Percentiles rank a stretch among this genome's conserved stretches.
Conservation (phyloP, 495 filamentous ascomycete genomes). For the Viridothelium virens region DNA sequence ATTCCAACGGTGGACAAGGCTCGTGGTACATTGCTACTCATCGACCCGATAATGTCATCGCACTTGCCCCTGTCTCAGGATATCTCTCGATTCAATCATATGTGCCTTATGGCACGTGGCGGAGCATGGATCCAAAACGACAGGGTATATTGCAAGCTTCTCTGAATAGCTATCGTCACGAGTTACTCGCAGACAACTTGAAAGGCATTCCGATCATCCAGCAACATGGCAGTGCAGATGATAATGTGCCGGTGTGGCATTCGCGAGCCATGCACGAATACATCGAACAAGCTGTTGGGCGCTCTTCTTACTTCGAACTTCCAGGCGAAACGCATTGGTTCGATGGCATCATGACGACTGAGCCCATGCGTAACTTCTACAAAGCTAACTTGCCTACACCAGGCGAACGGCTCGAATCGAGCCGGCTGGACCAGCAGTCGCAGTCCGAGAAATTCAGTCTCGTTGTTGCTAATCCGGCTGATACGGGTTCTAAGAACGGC, state of each 20-base stretch:
- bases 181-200: constrained; percentile 46
- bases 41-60: constrained; percentile 50
- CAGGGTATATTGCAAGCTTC: constrained; percentile 40
- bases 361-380: constrained; percentile 41
- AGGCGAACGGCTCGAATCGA: constrained; percentile 9
- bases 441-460: constrained; percentile 38
- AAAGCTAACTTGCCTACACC: constrained; percentile 21
- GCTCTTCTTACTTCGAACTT: constrained; percentile 46
- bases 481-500: constrained; percentile 45
- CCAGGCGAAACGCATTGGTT: constrained; percentile 47
- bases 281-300: constrained; percentile 36
- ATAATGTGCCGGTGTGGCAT: constrained; percentile 54
- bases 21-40: constrained; percentile 53
- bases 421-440: not conserved
- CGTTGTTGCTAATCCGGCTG: constrained; percentile 43
- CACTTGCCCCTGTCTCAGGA: constrained; percentile 49
- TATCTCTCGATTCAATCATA: constrained; percentile 56
- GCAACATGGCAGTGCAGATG: constrained; percentile 50
- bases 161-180: constrained; percentile 47
- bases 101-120: constrained; percentile 53
- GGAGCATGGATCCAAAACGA: constrained; percentile 43
- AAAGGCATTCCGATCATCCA: constrained; percentile 48
- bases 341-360: constrained; percentile 38
- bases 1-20: constrained; percentile 57
- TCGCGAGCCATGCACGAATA: constrained; percentile 47